Conservation (phyloP, 2,329 filamentous ascomycete genomes). For the Xylariaceae sp. region DNA sequence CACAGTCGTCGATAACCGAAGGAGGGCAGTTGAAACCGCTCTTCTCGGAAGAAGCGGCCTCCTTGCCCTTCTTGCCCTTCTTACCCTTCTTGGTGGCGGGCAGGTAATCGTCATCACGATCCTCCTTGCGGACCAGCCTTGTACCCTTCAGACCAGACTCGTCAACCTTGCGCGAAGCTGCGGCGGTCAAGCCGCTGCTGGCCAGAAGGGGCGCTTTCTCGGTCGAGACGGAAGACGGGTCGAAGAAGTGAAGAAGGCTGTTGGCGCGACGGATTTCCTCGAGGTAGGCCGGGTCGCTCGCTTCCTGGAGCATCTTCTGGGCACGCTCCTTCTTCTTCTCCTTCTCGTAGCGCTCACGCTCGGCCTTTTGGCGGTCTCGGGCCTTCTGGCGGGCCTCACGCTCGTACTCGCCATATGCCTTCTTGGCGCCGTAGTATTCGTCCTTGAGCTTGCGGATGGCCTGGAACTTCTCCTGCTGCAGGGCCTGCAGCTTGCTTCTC, state of each 20-base stretch:
- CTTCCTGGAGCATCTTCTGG: constrained; percentile 71
- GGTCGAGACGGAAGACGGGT: constrained; percentile 60
- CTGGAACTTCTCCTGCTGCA: constrained; percentile 80
- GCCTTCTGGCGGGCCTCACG: constrained; percentile 71
- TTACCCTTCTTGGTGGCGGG: constrained; percentile 78
- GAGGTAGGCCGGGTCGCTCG: constrained; percentile 79
- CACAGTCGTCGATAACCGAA: constrained; percentile 85
- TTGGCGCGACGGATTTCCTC: constrained; percentile 90
- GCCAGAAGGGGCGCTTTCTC: constrained; percentile 62
- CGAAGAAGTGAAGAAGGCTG: constrained; percentile 84
- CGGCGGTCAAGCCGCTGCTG: constrained; percentile 69
- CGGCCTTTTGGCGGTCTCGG: constrained; percentile 72
- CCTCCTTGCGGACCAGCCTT: constrained; percentile 78
- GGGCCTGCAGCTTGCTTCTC: constrained; percentile 72
- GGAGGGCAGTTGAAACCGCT: constrained; percentile 75
- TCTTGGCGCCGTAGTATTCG: constrained; percentile 74
- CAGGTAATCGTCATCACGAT: constrained; percentile 82
- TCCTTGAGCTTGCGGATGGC: constrained; percentile 86
- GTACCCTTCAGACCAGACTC: constrained; percentile 80
- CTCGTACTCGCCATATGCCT: constrained; percentile 79
- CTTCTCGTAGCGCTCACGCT: constrained; percentile 68
- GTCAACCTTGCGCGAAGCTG: constrained; percentile 78
- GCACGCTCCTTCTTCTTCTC: constrained; percentile 72
- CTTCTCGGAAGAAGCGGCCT: constrained; percentile 50
- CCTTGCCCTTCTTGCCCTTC: constrained; percentile 73